Evolutionary conservation across 257 asterid genomes (phyloP).

Genomic region (Eucommia ulmoides): DNA sequence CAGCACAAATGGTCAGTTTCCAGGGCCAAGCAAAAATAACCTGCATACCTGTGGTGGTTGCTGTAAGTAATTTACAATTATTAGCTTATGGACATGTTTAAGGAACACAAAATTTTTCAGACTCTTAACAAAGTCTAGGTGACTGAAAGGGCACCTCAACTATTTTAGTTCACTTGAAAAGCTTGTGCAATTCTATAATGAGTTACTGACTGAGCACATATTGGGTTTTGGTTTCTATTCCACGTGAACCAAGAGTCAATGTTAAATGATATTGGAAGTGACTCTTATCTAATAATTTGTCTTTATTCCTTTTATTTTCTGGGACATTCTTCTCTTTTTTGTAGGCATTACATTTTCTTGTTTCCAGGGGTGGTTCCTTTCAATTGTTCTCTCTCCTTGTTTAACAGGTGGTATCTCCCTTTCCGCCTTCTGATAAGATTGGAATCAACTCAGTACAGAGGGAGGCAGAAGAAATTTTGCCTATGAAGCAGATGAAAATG

Average conservation of each 20-base stretch:
- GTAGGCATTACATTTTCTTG: constrained; percentile 8
- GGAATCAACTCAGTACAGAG: constrained; percentile 95
- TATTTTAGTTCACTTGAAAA: neutral
- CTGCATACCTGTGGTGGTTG: constrained; percentile 63
- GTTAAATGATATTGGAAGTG: neutral
- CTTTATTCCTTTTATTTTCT: neutral
- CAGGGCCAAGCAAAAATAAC: constrained; percentile 44
- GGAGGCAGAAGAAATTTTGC: constrained; percentile 83
- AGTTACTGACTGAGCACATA: neutral
- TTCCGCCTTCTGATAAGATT: constrained; percentile 96
- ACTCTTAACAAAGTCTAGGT: neutral
- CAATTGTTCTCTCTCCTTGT: too few species aligned
- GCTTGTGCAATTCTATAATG: too few species aligned
- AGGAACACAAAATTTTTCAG: neutral
- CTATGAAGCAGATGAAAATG: constrained; percentile 99
- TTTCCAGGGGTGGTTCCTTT: too few species aligned
- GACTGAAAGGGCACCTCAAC: neutral
- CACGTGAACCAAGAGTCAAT: neutral
- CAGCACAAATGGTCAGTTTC: constrained; percentile 55
- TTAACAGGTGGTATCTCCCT: constrained; percentile 78
- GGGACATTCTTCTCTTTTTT: neutral
- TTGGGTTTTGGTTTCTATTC: neutral
- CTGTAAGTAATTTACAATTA: constrained; percentile 28
- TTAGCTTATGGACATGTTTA: neutral
- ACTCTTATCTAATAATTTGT: neutral